Evolutionary conservation across 1,284 basidiomycete species (phyloP).

Genomic region (Leucoagaricus sp.): DNA sequence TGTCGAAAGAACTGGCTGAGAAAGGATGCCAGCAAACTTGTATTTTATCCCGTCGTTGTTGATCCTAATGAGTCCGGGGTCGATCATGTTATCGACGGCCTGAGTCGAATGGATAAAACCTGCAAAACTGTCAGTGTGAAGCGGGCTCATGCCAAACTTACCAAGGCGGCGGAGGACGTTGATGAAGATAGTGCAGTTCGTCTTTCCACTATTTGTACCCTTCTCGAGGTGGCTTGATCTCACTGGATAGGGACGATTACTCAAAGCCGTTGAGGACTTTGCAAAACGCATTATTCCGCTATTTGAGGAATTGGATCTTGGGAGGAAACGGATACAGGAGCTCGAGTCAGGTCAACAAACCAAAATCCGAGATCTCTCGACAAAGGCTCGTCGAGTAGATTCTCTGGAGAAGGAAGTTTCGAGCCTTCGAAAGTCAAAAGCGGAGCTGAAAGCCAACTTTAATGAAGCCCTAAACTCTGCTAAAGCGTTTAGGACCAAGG

Average conservation of each 20-base stretch:
- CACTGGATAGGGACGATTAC: conserved; percentile 18
- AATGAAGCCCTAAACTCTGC: conserved; percentile 9
- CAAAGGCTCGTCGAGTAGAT: conserved; percentile 1
- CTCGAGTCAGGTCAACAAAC: conserved; percentile 6
- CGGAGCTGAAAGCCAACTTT: conserved; percentile 18
- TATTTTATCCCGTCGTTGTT: conserved; percentile 32
- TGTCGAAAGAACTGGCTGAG: conserved; percentile 12
- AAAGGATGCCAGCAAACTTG: conserved; percentile 1
- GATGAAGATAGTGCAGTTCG: conserved; percentile 28
- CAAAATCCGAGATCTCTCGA: background rate
- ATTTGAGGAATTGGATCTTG: conserved; percentile 29
- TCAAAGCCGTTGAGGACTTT: conserved; percentile 37
- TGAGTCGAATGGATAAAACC: conserved; percentile 32
- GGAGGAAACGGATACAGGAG: conserved; percentile 22
- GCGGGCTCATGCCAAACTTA: conserved; percentile 31
- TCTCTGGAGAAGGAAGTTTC: background rate
- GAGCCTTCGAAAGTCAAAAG: conserved; percentile 7
- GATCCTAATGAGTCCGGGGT: conserved; percentile 27
- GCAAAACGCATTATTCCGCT: conserved; percentile 36
- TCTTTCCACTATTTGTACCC: background rate
- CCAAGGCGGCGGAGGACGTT: conserved; percentile 22
- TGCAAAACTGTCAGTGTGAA: conserved; percentile 35
- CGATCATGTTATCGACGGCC: conserved; percentile 28
- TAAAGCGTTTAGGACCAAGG: conserved; percentile 14
- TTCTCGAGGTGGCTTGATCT: background rate